Base-by-base conservation (phyloP, 1,139 yeast species). In the Blastobotrys apis region DNA sequence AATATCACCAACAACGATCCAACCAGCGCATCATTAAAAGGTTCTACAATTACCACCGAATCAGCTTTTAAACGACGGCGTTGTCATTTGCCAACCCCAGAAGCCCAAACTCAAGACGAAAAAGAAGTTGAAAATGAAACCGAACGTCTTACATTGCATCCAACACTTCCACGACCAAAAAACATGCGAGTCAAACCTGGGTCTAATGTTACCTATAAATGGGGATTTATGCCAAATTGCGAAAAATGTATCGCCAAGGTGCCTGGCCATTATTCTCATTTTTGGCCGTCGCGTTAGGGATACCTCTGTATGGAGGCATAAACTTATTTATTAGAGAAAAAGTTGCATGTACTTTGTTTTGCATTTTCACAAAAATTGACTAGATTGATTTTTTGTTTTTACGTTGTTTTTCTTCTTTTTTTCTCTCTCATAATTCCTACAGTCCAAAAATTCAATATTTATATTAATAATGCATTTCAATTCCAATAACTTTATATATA, bases 241-340 rank as follows among this genome's bases (percentile, higher is more conserved):
- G 41, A 37, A 16, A 47, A 50, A 39, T 56, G 59, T 35, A 33
- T 39, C 5, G 26, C 34, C 31, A 45, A 43, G 32, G 56, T 49
- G 10, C 48, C 53, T 5, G 59, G 59, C 23, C 59, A 56, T 42
- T 56, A 49, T 41, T 43, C 52, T 31, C 59, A 55, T 44, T 29
- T 29, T 12, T 23, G 27, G 10, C 27, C 27, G 27, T 23, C 27
- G 10, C 27, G 27, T 8, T 23, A 12, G 10, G 8, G 10, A 8
- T 8, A 23, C 27, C 12, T 23, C 27, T 31, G 20, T 10, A n/a
- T 13, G 20, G 5, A 3, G 5, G 10, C 15, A 31, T 3, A 16
- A 5, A 31, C 10, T 10, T 3, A 31, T 16, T 31, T 31, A 12
- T 23, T 23, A 8, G 5, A 29, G 5, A 29, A 29, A 6, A 29